Evolutionary conservation across 1,139 yeast species (phyloP).

Genomic region (Yamadazyma epiphylla): DNA sequence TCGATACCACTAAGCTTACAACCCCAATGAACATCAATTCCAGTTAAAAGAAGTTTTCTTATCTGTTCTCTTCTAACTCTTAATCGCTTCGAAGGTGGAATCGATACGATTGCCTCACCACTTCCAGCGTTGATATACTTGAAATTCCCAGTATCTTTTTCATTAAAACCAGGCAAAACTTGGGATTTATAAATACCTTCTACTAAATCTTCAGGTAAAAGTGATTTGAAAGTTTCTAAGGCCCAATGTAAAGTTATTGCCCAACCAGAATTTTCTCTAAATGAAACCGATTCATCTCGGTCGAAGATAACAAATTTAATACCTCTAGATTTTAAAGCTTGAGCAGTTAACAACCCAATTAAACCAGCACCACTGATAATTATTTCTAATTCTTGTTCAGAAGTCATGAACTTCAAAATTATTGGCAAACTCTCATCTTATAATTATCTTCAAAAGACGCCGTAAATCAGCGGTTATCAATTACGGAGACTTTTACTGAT

Average conservation of each 20-base stretch:
- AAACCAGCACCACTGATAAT: conserved; percentile 20
- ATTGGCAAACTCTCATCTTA: too few species aligned
- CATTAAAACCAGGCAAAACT: conserved; percentile 20
- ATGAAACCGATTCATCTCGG: conserved; percentile 17
- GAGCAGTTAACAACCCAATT: conserved; percentile 21
- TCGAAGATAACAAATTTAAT: conserved; percentile 20
- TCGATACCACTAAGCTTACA: conserved; percentile 14
- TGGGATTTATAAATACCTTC: conserved; percentile 17
- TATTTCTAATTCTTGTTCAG: conserved; percentile 4
- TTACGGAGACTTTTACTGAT: too few species aligned
- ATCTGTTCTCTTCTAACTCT: conserved; percentile 24
- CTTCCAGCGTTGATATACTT: conserved; percentile 22
- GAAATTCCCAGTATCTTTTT: conserved; percentile 22
- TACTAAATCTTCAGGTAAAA: conserved; percentile 16
- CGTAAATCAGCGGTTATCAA: too few species aligned
- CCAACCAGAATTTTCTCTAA: conserved; percentile 23
- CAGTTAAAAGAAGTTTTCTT: conserved; percentile 16
- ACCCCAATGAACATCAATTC: conserved; percentile 22
- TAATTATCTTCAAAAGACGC: too few species aligned
- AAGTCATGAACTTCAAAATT: conserved; percentile 2
- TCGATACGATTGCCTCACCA: conserved; percentile 18
- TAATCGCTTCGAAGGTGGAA: conserved; percentile 23
- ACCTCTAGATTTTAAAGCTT: conserved; percentile 16
- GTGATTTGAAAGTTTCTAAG: conserved; percentile 14
- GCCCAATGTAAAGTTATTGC: conserved; percentile 29